Base-by-base conservation (phyloP, 2,329 filamentous ascomycete species). In the Talaromyces sp. region DNA sequence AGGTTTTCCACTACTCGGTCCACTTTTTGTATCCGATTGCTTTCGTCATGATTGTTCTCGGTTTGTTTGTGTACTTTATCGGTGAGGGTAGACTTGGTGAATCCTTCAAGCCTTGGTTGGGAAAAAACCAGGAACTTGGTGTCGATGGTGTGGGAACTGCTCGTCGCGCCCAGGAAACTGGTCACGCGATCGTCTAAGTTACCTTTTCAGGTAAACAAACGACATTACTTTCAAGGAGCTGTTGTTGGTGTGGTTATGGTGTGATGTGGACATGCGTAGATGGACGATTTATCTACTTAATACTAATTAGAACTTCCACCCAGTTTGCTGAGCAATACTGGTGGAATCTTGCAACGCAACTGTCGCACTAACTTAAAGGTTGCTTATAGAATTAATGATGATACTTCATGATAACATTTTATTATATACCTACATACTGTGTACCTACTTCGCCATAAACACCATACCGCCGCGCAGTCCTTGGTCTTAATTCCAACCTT, bases 21-120 rank as follows among this genome's bases (percentile, higher is more conserved):
- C 91, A 97, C 80, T 97, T 87, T 83, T 85, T 97, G 80, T 99
- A 99, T 79, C 94, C 94, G 7, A 91, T 97, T 74, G 94, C 95
- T 17, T 98, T 99, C 77, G 92, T 96, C 11, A 84, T 93, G 70
- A 98, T 99, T 76, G 88, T 99, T 70, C 63, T 93, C 37, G 94
- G 95, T 1, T 86, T 96, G 71, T 83, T 93, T 57, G 84, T 92
- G 56, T 99, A 99, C 79, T 98, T 96, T 77, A 80, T 96, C 41
- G 89, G 90, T 0, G 92, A 93, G 65, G 90, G 88, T 73, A 85
- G 91, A 66, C 80, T 97, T 61, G 94, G 93, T 41, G 95, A 98
- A 78, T 88, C 90, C 62, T 88, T 89, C 83, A 99, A 99, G 85
- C 95, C 94, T 22, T 99, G 94, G 94, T 81, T 99, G 62, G 94